These are phyloP conservation scores for Thozetella sp. DNA, from an alignment of 495 filamentous ascomycete species.

Conservation along the genomic window DNA sequence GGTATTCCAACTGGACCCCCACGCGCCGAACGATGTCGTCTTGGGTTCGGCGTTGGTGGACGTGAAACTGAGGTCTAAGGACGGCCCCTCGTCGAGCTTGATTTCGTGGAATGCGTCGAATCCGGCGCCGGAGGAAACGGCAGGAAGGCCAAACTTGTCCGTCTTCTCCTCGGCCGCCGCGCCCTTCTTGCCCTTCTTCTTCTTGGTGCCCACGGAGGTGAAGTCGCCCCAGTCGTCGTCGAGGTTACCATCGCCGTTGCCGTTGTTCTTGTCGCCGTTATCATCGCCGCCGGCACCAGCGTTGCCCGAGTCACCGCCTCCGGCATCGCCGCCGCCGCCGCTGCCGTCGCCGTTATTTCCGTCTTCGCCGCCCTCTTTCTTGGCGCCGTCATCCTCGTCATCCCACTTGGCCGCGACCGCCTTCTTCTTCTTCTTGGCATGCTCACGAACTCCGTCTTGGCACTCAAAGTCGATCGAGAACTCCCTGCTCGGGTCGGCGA, in stretches of 20 bases:
- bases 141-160: conserved; percentile 18
- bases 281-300: conserved; percentile 27
- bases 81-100: conserved; percentile 46
- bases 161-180: conserved; percentile 24
- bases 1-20: conserved; percentile 37
- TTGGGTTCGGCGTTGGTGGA: conserved; percentile 26
- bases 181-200: conserved; percentile 44
- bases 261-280: conserved; percentile 23
- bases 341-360: conserved; percentile 20
- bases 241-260: conserved; percentile 31
- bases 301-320: conserved; percentile 15
- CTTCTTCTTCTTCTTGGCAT: conserved; percentile 40
- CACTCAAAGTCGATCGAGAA: conserved; percentile 42
- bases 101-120: conserved; percentile 48
- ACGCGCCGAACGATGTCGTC: conserved; percentile 31
- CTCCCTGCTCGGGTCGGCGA: conserved; percentile 29
- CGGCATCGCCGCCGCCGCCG: conserved; percentile 18
- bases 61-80: conserved; percentile 34
- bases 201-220: conserved; percentile 33
- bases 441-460: conserved; percentile 46
- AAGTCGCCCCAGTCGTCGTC: conserved; percentile 28
- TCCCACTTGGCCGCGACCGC: conserved; percentile 17
- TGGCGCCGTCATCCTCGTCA: conserved; percentile 37
- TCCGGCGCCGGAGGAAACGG: conserved; percentile 10
- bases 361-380: conserved; percentile 39